Evolutionary conservation across 371 early-diverging fungal species (phyloP), one percentile per base, ranked within the genome.

Genomic region (Choanephora cucurbitarum): DNA sequence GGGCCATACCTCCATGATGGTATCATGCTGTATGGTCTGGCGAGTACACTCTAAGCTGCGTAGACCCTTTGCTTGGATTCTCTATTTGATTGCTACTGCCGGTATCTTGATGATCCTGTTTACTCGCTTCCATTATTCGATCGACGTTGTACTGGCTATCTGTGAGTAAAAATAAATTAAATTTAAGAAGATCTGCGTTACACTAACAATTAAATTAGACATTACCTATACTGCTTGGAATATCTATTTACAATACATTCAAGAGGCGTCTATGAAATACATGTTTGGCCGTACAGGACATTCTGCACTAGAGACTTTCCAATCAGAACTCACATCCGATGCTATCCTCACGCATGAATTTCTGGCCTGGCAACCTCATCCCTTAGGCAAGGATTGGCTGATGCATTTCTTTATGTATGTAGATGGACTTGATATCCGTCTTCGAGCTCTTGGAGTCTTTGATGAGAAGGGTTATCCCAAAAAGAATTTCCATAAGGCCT

Each of bases 111-210:
- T 83, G 55, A 85, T 89, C n/a, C 21, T 89, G 14, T 66, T 82
- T 33, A 85, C 84, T 31, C 82, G 84, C 6, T 72, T 85, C 19
- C 90, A 90, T 53, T 90, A 90, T 61, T 75, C 90, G 2, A 73
- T 89, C 22, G 90, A 89, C 44, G 86, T 90, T 3, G 48, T 88
- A 18, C 54, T 90, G 21, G 91, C 88, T 11, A 49, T 89, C 6
- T 75, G 86, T 65, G 73, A 87, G 63, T 44, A 44, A 2, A 32
- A 40, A n/a, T n/a, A n/a, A 32, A 31, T 14, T 11, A 14, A 37
- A 13, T 6, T 2, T 11, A 37, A 37, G 37, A 13, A 14, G 8
- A 50, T 28, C 28, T n/a, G 7, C 7, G 39, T 33, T 50, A 50
- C 23, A 55, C 32, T 42, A 33, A 19, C 37, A 11, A 9, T 41